Percentiles rank a stretch among this genome's conserved stretches.
Evolutionary conservation across 805 yeast species (phyloP).

Genomic region (Grigorovia transvaalensis): DNA sequence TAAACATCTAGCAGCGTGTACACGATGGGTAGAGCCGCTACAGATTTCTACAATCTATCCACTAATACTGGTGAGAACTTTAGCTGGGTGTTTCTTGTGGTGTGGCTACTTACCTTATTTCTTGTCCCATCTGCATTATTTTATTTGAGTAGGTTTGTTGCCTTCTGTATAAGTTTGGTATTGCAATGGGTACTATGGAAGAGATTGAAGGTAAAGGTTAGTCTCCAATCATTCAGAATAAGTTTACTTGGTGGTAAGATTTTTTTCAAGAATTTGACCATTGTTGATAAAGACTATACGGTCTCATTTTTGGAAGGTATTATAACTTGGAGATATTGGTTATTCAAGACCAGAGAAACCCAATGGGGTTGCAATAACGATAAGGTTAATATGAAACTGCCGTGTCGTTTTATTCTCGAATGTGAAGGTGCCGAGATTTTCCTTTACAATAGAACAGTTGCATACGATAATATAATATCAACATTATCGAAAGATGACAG

Average conservation of each 20-base stretch:
- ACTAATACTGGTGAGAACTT: conserved; percentile 26
- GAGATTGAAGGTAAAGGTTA: conserved; percentile 43
- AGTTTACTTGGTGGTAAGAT: conserved; percentile 78
- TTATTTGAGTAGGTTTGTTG: conserved; percentile 66
- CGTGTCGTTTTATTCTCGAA: conserved; percentile 46
- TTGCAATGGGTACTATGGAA: conserved; percentile 56
- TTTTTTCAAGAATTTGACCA: conserved; percentile 62
- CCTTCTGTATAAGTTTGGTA: conserved; percentile 42
- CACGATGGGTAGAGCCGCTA: conserved; percentile 16
- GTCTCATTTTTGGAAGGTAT: conserved; percentile 59
- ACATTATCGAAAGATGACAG: conserved; percentile 17
- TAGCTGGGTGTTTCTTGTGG: conserved; percentile 71
- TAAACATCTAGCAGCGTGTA: neutral
- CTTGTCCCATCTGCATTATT: conserved; percentile 57
- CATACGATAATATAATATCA: conserved; percentile 58
- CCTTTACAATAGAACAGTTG: conserved; percentile 65
- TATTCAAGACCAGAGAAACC: conserved; percentile 33
- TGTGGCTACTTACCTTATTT: conserved; percentile 65
- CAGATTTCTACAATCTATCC: conserved; percentile 25
- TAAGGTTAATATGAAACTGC: conserved; percentile 37
- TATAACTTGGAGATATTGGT: conserved; percentile 90
- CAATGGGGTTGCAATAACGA: conserved; percentile 4
- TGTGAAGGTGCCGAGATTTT: conserved; percentile 77
- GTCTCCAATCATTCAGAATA: conserved; percentile 62
- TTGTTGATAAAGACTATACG: conserved; percentile 66